Evolutionary conservation across 2,329 filamentous ascomycete species (phyloP).

Genomic region (Fusarium metavorans): DNA sequence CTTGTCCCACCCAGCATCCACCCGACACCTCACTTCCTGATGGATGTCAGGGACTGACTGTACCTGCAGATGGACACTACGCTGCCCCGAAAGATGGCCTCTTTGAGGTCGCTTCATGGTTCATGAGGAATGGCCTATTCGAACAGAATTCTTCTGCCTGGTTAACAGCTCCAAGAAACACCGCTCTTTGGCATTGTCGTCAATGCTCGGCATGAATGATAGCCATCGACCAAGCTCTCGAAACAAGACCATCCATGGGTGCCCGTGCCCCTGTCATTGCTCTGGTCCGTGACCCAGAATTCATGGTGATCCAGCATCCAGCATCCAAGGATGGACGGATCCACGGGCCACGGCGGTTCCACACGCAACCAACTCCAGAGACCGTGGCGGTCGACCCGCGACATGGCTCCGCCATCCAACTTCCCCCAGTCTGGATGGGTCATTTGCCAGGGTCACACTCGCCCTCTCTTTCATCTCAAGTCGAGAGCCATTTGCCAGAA

Average conservation of each 20-base stretch:
- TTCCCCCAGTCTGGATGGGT: slow-evolving; percentile 37
- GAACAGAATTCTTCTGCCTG: not conserved
- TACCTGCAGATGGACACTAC: slow-evolving; percentile 5
- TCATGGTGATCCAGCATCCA: slow-evolving; percentile 37
- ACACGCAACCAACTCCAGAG: slow-evolving; percentile 33
- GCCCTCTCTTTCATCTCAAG: slow-evolving; percentile 32
- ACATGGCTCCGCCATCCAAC: slow-evolving; percentile 35
- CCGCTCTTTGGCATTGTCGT: not conserved
- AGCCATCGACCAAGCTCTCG: not conserved
- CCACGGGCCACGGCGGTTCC: slow-evolving; percentile 34
- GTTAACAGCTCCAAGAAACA: not conserved
- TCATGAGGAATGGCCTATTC: not conserved
- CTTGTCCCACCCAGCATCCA: slow-evolving; percentile 20
- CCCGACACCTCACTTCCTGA: slow-evolving; percentile 10
- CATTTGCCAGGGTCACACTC: slow-evolving; percentile 40
- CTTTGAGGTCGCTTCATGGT: not conserved
- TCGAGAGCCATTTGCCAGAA: slow-evolving; percentile 35
- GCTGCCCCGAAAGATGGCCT: not conserved
- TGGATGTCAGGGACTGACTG: slow-evolving; percentile 12
- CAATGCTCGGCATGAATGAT: not conserved
- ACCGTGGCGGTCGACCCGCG: slow-evolving; percentile 30
- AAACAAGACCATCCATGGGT: slow-evolving; percentile 11
- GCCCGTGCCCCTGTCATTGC: slow-evolving; percentile 19
- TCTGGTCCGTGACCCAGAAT: slow-evolving; percentile 34
- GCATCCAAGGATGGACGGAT: slow-evolving; percentile 31